Percentiles rank a stretch among this genome's conserved stretches.
phyloP scores from a whole-genome alignment of 2,329 filamentous ascomycete genomes.

The Cordyceps tenuipes region DNA sequence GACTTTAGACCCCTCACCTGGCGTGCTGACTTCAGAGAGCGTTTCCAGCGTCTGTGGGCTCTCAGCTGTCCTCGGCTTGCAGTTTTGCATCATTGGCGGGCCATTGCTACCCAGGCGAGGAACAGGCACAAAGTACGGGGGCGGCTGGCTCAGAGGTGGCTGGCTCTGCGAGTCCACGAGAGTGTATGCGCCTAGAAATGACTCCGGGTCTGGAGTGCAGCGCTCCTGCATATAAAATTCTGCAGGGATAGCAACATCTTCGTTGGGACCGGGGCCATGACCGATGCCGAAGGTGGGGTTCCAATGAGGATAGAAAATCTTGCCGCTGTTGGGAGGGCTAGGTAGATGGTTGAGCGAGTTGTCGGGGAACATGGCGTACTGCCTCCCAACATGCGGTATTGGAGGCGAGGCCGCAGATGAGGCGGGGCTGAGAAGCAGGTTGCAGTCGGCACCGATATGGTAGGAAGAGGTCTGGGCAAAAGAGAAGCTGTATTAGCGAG shows the following conservation, averaged over 20 bases:
- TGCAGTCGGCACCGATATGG: constrained; percentile 29
- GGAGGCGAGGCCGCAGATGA: constrained; percentile 41
- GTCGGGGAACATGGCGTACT: constrained; percentile 28
- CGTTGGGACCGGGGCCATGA: constrained; percentile 16
- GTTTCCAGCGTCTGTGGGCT: constrained; percentile 1
- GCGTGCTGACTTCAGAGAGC: constrained; percentile 1
- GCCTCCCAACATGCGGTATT: constrained; percentile 35
- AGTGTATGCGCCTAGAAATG: constrained; percentile 28
- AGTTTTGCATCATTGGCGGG: constrained; percentile 19
- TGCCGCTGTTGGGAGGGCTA: constrained; percentile 39
- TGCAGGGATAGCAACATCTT: constrained; percentile 27
- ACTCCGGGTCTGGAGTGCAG: constrained; percentile 28
- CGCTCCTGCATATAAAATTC: constrained; percentile 32
- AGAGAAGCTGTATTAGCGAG: not conserved
- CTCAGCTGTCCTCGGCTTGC: constrained; percentile 14
- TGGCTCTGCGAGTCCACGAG: constrained; percentile 24
- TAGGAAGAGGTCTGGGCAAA: constrained; percentile 20
- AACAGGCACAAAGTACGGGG: constrained; percentile 23
- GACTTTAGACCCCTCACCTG: not conserved
- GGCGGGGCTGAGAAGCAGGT: constrained; percentile 43
- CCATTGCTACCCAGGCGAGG: constrained; percentile 20
- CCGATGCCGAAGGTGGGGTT: constrained; percentile 31
- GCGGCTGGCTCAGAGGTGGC: constrained; percentile 14
- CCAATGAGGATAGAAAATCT: constrained; percentile 34
- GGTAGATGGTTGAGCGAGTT: constrained; percentile 34